phyloP scores from a whole-genome alignment of 2,329 filamentous ascomycete genomes.

The Calonectria pauciramosa region DNA sequence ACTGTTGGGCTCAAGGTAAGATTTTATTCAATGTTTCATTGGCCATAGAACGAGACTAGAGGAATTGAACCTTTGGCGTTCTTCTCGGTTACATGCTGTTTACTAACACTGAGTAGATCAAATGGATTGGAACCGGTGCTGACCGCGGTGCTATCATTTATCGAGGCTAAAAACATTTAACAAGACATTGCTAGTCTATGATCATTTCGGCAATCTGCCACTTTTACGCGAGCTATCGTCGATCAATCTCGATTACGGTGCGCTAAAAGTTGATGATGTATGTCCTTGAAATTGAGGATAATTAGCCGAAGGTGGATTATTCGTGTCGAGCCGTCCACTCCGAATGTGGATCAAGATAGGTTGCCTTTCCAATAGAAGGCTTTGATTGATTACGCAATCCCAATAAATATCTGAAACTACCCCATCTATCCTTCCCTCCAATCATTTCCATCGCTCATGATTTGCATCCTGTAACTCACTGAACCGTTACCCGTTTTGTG shows the following conservation, averaged over 20 bases:
- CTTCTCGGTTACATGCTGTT: neutral
- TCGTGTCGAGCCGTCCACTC: neutral
- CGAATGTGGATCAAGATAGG: neutral
- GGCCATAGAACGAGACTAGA: neutral
- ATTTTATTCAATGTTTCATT: neutral
- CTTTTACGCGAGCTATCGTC: neutral
- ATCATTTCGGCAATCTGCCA: neutral
- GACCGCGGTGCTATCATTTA: conserved; percentile 34
- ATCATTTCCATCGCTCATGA: neutral
- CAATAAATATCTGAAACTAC: neutral
- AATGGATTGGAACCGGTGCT: conserved; percentile 36
- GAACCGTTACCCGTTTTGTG: neutral
- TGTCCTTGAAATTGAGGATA: neutral
- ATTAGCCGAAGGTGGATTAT: neutral
- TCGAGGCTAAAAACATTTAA: neutral
- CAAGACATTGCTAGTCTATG: neutral
- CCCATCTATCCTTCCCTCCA: neutral
- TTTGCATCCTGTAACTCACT: neutral
- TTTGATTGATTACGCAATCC: neutral
- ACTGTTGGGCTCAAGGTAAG: conserved; percentile 5
- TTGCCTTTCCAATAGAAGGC: neutral
- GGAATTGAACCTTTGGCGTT: neutral
- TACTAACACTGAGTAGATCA: conserved; percentile 28
- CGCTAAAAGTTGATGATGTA: neutral
- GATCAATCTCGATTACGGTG: neutral